Base-by-base conservation (phyloP, 805 yeast species). In the Starmerella khaoyaiensis region DNA sequence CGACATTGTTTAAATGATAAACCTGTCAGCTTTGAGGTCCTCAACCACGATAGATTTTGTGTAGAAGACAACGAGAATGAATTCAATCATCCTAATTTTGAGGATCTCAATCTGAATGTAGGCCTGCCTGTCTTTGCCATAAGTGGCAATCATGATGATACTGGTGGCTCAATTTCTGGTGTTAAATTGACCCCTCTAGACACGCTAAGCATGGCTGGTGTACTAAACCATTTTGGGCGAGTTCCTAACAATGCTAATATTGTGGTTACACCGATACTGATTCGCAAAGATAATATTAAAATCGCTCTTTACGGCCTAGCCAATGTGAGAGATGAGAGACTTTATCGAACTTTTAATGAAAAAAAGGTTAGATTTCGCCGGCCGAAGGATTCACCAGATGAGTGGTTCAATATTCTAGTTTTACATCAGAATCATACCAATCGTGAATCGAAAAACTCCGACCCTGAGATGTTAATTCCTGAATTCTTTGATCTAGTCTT, bases 101-200 rank as follows among this genome's bases (percentile, higher is more conserved):
- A 82, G 53, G 97, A 90, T 56, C 83, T 87, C 2, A 83, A 90
- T 56, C 59, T 82, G 42, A 90, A 90, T 57, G 76, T 90, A 3
- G 74, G 93, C 0, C 69, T 86, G 12, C 98, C 98, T 0, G 70
- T 90, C 7, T 83, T 90, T 63, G 87, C 86, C 5, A 87, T 90
- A 4, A 74, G 87, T 31, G 98, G 98, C 2, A 90, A 90, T 52
- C 98, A 90, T 56, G 98, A 90, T 58, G 97, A 90, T 58, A 82
- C 94, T 3, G 80, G 94, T 0, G 97, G 97, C 1, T 80, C 51
- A 3, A 56, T 56, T 3, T 24, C 39, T 26, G 19, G 30, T 2
- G 16, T 15, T n/a, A 60, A 81, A 37, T 61, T 90, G 11, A 75
- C 86, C 37, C 94, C 98, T 0, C 64, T 90, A 64, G 98, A 90